Conservation (phyloP, 805 yeast genomes). For the Ogataea angusta region DNA sequence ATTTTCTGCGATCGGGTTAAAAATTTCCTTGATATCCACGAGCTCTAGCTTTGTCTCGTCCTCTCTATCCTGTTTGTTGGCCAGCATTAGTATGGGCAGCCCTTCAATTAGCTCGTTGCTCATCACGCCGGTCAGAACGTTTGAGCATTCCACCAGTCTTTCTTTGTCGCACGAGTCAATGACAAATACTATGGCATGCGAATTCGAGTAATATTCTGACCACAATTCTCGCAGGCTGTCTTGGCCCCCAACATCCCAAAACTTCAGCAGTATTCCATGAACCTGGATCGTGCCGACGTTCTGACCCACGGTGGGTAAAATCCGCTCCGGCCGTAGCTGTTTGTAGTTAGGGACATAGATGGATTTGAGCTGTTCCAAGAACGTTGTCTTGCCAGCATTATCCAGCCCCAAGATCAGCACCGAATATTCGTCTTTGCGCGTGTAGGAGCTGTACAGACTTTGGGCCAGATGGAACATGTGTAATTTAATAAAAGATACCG, state of each 20-base stretch:
- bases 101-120: constrained; percentile 63
- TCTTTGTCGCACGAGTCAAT: constrained; percentile 88
- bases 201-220: constrained; percentile 78
- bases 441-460: constrained; percentile 16
- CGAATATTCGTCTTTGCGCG: constrained; percentile 46
- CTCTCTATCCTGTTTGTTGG: constrained; percentile 86
- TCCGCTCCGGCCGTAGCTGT: constrained; percentile 52
- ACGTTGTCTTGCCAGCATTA: constrained; percentile 93
- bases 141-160: constrained; percentile 78
- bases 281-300: constrained; percentile 55
- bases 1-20: constrained; percentile 78
- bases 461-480: constrained; percentile 16
- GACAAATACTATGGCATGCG: constrained; percentile 90
- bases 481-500: neutral
- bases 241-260: constrained; percentile 98
- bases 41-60: constrained; percentile 58
- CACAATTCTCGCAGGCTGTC: constrained; percentile 79
- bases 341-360: constrained; percentile 46
- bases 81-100: constrained; percentile 89
- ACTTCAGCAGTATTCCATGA: constrained; percentile 50
- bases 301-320: constrained; percentile 94
- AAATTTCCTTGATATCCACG: constrained; percentile 75
- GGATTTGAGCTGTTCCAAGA: constrained; percentile 62
- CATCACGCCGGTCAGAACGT: constrained; percentile 57
- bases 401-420: constrained; percentile 85